Evolutionary conservation across 78 protist species (phyloP), one percentile per base, ranked within the genome.

Genomic region (Dictyostelium capitatum): DNA sequence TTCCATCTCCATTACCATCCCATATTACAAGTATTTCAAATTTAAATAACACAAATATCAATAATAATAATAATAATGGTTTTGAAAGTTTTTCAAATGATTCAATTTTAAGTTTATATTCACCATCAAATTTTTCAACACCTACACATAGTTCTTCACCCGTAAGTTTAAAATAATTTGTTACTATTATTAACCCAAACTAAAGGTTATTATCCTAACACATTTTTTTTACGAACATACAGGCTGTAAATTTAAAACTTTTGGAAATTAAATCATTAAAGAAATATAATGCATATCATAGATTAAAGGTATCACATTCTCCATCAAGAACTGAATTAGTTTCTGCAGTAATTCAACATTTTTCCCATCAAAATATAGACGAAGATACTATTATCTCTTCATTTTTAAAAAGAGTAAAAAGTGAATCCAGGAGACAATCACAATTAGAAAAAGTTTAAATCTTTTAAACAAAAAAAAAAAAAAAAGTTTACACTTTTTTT

Each of bases 281-380:
- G 46, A 74, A 77, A 48, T 87, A 87, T 70, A 87, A 87, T 77
- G 84, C 83, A 19, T 51, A 23, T 28, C 93, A 87, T 28, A 87
- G 56, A 77, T 67, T 87, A 2, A 87, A 87, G 59, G 79, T 77
- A 17, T 56, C 93, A 20, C 67, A 87, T 25, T 62, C 80, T 12
- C 83, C 83, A 25, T 59, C 79, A 7, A 80, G 69, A 37, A 74
- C 69, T 41, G 93, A 87, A 50, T 47, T 87, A 2, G 79, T 87
- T 4, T 59, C 67, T 10, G 93, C 93, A 12, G 93, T 87, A 20
- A 47, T 77, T 15, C 80, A 74, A 23, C 93, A 87, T 64, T 87
- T 87, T 65, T 82, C 54, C 2, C 85, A 74, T 20, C 93, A 87
- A 77, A 87, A 87, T n/a, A 87, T 87, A 6, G 93, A 87, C 17